Evolutionary conservation across 176 grass and related monocot species (phyloP).

Genomic region (Ensete glaucum): DNA sequence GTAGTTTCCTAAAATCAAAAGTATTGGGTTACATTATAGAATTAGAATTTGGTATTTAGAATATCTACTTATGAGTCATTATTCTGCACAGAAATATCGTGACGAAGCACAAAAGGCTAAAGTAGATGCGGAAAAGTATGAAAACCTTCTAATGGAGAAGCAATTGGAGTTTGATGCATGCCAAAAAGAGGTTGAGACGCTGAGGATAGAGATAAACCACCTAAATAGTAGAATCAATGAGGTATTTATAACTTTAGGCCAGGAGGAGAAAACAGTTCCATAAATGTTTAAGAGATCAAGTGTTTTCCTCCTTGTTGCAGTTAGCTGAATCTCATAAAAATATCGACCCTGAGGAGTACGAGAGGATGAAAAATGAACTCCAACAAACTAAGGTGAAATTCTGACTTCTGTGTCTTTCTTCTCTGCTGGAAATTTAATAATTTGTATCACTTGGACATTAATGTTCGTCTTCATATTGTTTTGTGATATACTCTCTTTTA

Average conservation of each 20-base stretch:
- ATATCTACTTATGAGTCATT: too few species aligned
- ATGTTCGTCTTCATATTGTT: too few species aligned
- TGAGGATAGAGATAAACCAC: constrained; percentile 53
- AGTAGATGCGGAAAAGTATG: constrained; percentile 59
- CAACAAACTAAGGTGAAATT: constrained; percentile 61
- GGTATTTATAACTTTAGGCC: constrained; percentile 29
- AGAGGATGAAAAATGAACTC: constrained; percentile 69
- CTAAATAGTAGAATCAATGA: constrained; percentile 67
- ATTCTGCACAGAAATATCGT: constrained; percentile 53
- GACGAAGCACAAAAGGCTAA: constrained; percentile 74
- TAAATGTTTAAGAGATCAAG: too few species aligned
- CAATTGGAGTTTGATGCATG: constrained; percentile 48
- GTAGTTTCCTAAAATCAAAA: background rate
- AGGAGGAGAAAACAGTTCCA: background rate
- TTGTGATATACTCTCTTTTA: too few species aligned
- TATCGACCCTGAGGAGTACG: constrained; percentile 58
- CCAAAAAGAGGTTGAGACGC: constrained; percentile 49
- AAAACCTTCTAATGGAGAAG: constrained; percentile 61
- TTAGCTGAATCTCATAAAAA: constrained; percentile 68
- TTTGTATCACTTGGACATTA: constrained; percentile 1
- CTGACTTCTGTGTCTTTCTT: constrained; percentile 11
- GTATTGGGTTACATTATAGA: background rate
- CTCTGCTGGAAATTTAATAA: background rate
- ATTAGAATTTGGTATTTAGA: too few species aligned
- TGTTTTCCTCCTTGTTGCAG: constrained; percentile 34